These are phyloP conservation scores for Pichiaceae sp. DNA, from an alignment of 1,139 yeast species.

Conservation along the genomic window DNA sequence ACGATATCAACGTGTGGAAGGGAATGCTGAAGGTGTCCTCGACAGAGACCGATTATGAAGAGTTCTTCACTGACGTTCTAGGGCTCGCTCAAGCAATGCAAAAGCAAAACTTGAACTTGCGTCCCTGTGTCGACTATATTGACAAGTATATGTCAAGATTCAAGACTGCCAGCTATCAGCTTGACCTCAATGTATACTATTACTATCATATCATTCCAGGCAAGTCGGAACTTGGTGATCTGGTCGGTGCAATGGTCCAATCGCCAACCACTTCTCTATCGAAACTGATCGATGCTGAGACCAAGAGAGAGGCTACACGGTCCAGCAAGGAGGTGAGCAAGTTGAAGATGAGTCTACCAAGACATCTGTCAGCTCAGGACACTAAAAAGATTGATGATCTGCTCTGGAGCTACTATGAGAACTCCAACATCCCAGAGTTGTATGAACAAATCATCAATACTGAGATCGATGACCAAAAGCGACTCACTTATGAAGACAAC, in stretches of 20 bases:
- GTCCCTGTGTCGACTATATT: constrained; percentile 1
- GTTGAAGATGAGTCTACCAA: constrained; percentile 34
- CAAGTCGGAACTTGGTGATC: constrained; percentile 41
- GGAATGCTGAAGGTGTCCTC: constrained; percentile 48
- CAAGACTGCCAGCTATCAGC: constrained; percentile 26
- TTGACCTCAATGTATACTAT: constrained; percentile 36
- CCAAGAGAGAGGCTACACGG: constrained; percentile 32
- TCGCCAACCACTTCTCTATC: constrained; percentile 40
- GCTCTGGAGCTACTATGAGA: constrained; percentile 41
- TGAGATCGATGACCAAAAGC: constrained; percentile 51
- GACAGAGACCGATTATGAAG: constrained; percentile 29
- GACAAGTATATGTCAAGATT: constrained; percentile 20
- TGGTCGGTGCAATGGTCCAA: constrained; percentile 46
- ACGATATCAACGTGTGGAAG: constrained; percentile 68
- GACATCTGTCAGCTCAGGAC: background rate
- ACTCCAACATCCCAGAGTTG: constrained; percentile 43
- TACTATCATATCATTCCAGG: constrained; percentile 57
- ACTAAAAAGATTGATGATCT: constrained; percentile 15
- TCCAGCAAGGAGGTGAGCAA: constrained; percentile 26
- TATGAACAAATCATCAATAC: constrained; percentile 52
- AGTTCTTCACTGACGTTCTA: constrained; percentile 41
- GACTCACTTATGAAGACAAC: constrained; percentile 58
- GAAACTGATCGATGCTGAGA: constrained; percentile 39
- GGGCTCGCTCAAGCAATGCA: constrained; percentile 31
- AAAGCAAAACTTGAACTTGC: constrained; percentile 22